phyloP scores from a whole-genome alignment of 2,329 filamentous ascomycete species.

The Emergomyces pasteurianus region DNA sequence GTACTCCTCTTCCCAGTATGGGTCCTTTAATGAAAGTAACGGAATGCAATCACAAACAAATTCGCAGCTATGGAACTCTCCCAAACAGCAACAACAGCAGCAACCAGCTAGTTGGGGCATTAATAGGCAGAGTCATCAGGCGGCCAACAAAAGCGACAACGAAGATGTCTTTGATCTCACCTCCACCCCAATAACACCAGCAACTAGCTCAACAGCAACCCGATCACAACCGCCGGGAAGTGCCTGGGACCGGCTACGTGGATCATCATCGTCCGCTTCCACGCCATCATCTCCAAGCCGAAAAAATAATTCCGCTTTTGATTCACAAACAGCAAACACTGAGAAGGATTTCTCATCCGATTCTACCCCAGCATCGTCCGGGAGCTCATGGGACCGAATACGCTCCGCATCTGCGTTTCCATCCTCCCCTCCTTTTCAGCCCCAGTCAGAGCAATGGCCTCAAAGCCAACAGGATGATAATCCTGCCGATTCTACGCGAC shows the following conservation, averaged over 20 bases:
- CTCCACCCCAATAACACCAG: neutral
- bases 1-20: neutral
- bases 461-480: constrained; percentile 7
- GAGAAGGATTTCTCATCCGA: neutral
- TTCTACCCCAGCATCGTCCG: neutral
- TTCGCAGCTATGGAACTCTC: neutral
- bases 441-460: constrained; percentile 3
- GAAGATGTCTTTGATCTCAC: neutral
- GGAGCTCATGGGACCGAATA: constrained; percentile 4
- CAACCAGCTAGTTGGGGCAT: neutral
- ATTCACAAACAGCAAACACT: neutral
- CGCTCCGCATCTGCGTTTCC: neutral
- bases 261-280: neutral
- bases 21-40: neutral
- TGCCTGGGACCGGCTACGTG: constrained; percentile 28
- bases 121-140: neutral
- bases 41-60: constrained; percentile 1
- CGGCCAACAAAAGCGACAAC: neutral
- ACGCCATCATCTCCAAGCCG: neutral
- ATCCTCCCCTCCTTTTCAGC: neutral
- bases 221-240: constrained; percentile 13
- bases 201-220: neutral
- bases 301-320: neutral
- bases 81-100: neutral
- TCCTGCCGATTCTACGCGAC: neutral